Percentiles rank a stretch among this genome's conserved stretches.
Conservation (phyloP, 2,329 filamentous ascomycete species). For the Aspergillus viridinutans region DNA sequence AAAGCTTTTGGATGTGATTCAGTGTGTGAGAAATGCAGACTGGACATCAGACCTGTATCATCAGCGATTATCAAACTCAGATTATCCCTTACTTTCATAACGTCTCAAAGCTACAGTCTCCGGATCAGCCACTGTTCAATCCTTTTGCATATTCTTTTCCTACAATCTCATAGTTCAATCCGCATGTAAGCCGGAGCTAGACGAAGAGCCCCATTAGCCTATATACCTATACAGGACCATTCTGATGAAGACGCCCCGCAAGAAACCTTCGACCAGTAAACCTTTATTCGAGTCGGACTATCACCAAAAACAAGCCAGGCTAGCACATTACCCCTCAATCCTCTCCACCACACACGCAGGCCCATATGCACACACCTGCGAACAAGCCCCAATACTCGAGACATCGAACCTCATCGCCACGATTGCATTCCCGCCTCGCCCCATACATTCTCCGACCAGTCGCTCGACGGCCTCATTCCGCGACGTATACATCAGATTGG, state of each 20-base stretch:
- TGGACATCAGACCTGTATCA: not conserved
- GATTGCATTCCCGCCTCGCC: not conserved
- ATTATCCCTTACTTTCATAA: not conserved
- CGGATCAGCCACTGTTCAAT: not conserved
- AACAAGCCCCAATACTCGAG: not conserved
- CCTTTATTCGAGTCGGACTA: not conserved
- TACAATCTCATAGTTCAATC: too few relatives aligned
- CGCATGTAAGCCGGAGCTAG: too few relatives aligned
- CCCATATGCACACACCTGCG: not conserved
- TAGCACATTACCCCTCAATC: not conserved
- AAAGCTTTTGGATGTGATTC: constrained; percentile 7
- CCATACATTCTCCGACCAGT: not conserved
- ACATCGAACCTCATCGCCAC: not conserved
- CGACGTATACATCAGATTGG: not conserved
- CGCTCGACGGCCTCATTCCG: not conserved
- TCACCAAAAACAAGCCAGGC: not conserved
- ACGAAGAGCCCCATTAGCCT: too few relatives aligned
- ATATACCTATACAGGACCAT: too few relatives aligned
- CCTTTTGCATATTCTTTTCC: too few relatives aligned
- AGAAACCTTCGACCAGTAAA: not conserved
- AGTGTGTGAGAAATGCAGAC: not conserved
- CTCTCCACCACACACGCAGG: not conserved
- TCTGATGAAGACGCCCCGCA: not conserved
- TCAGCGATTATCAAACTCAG: not conserved
- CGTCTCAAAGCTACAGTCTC: too few relatives aligned